Evolutionary conservation across 169 alveolate species (phyloP), one percentile per base, ranked within the genome.

Genomic region (Eimeria praecox): DNA sequence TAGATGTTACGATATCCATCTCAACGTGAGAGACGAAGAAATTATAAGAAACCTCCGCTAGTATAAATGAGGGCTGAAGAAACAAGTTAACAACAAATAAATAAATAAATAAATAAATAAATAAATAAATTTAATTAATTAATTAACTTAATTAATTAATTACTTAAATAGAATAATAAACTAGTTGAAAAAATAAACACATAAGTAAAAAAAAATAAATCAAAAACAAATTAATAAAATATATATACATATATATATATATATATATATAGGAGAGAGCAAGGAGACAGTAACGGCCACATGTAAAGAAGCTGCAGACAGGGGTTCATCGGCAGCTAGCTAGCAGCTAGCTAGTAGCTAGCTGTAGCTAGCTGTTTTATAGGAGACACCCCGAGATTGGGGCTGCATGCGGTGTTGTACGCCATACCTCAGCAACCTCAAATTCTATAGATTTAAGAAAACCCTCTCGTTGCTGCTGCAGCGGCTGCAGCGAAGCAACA

Each of bases 1-100:
- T 24, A 27, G 73, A 71, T 3, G 90, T 82, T 10, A 94, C 64
- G 46, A 94, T 33, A 54, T 94, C 96, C 89, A 94, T 54, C 54
- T 94, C 96, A n/a, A 94, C 69, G 66, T 94, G 96, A 20, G 96
- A 94, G n/a, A 35, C 69, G 40, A 94, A 49, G 66, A 94, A 94
- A 90, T 94, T 94, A 62, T 66, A 94, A 27, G 69, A 85, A 16
- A 94, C 94, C 35, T 82, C 92, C 14, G 96, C 90, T 52, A 82
- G 3, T 20, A 94, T 56, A 20, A 94, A 82, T 38, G 94, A 94
- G 56, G 90, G 94, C 82, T 64, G 78, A 78, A 18, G 33, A 54
- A 40, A 40, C 33, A 66, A 30, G n/a, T n/a, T n/a, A n/a, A n/a
- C n/a, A n/a, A 59, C 4, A 56, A 56, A 85, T 49, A n/a, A 38